Evolutionary conservation across 169 alveolate genomes (phyloP), one percentile per base, ranked within the genome.

Genomic region (Eimeria sp.): DNA sequence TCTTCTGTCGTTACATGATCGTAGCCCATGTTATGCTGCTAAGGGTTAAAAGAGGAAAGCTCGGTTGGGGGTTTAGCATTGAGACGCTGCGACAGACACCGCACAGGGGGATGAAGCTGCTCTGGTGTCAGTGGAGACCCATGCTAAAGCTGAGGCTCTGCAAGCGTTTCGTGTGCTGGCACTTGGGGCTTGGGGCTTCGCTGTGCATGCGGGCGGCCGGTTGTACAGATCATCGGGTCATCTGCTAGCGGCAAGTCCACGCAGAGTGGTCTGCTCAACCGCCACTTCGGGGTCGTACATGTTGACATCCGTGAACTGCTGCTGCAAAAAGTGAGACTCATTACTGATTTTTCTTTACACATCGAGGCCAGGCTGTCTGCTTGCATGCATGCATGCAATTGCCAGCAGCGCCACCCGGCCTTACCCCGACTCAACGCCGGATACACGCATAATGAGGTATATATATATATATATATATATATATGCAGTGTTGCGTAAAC

Each of bases 221-320:
- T 13, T 18, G 96, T 97, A 27, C 61, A 97, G 70, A 70, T 98
- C 2, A 82, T 97, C 67, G 99, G 99, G 30, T 98, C 98, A 49
- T 98, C 98, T 30, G 98, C 97, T n/a, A 91, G 98, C 80, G 99
- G 99, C 27, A 97, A 97, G 95, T 94, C 98, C n/a, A 95, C 98
- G 67, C 97, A 97, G 83, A 98, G 98, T 3, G 83, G 89, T 88
- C 54, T 84, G 78, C 92, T 98, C 34, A 97, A 98, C 72, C 57
- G 93, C 27, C 97, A 95, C 91, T 97, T 96, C 89, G 98, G 98
- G 34, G 92, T 98, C 25, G 96, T 96, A 43, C 98, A 97, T 91
- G 97, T 98, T 43, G 97, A 98, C 47, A 97, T 97, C 18, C 76
- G 95, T 47, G 95, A 96, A 43, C 45, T 98, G 70, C 65, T 98